A percentile compares a stretch with the other conserved stretches of the same genome.
These are phyloP conservation scores for Glutinoglossum americanum DNA, from an alignment of 495 filamentous ascomycete species.

Conservation along the genomic window DNA sequence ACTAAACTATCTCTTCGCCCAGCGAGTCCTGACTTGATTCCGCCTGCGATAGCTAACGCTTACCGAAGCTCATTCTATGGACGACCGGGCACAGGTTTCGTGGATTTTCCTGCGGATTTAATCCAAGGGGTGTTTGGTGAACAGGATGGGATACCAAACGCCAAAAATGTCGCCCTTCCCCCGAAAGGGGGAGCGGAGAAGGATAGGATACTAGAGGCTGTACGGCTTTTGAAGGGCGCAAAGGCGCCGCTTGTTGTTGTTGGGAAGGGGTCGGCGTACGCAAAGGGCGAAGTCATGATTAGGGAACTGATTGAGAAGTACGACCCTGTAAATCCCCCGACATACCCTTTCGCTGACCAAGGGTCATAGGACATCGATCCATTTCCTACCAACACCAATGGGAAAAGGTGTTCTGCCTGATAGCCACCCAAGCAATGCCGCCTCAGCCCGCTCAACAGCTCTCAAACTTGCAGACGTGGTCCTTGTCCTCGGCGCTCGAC, in stretches of 20 bases:
- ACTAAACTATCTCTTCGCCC: constrained; percentile 34
- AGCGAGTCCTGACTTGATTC: constrained; percentile 26
- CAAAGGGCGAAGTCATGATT: constrained; percentile 27
- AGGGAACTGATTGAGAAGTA: constrained; percentile 23
- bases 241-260: constrained; percentile 34
- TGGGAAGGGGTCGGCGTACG: constrained; percentile 41
- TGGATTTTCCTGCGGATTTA: constrained; percentile 40
- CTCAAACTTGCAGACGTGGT: constrained; percentile 36
- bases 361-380: constrained; percentile 23
- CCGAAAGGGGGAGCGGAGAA: constrained; percentile 25
- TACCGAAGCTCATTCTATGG: constrained; percentile 36
- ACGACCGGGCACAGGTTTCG: constrained; percentile 33
- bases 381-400: constrained; percentile 42
- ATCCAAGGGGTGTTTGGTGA: constrained; percentile 25
- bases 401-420: constrained; percentile 40
- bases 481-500: constrained; percentile 33
- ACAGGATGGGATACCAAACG: constrained; percentile 7
- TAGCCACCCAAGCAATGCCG: constrained; percentile 30
- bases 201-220: constrained; percentile 22
- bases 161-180: constrained; percentile 11
- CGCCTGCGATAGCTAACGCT: constrained; percentile 28
- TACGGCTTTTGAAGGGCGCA: constrained; percentile 26
- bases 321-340: neutral
- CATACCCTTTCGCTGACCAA: neutral
- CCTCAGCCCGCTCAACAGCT: constrained; percentile 35